Base-by-base conservation (phyloP, 257 asterid genomes). In the Lithospermum erythrorhizon region DNA sequence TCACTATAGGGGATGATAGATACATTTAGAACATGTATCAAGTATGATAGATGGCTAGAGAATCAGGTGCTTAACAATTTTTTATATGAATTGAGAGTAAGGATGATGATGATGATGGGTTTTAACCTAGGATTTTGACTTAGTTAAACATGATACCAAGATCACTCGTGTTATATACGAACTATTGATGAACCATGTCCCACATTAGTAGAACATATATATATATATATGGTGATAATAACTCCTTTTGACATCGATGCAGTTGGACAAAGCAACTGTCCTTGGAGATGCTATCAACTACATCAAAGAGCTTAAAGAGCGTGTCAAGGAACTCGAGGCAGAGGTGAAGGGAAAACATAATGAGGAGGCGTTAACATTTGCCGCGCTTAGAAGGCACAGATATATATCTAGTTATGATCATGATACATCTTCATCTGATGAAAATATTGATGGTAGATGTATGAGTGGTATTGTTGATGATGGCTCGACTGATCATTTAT, bases 241-340 rank as follows among this genome's bases (percentile, higher is more conserved):
- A n/a, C n/a, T 35, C 14, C 9, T 41, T 17, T 8, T 8, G 3
- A 11, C 13, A 10, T 11, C 3, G 14, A 54, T 24, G 51, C 74
- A 73, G 78, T 68, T 73, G 68, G 71, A 73, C 65, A 73, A 73
- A 53, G 74, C 71, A 56, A 64, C 71, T 3, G 71, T 73, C 1
- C 71, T 73, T 4, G 74, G 68, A 64, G 78, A 63, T 20, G 69
- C 78, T 14, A 61, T 73, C 16, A 45, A 73, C 16, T 51, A 68
- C 61, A 66, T 69, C 61, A 68, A 73, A 61, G 59, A 73, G 16
- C 54, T 68, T 0, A 58, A 73, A 68, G 74, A 68, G 21, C 72
- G 71, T 30, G 53, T 67, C 15, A 57, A 57, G 57, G 15, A 25
- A 9, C 66, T 67, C 1, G 76, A 72, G 53, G 76, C 11, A 20